Evolutionary conservation across 768 basidiomycete species (phyloP).

Genomic region (Fistulinella prunicolor): DNA sequence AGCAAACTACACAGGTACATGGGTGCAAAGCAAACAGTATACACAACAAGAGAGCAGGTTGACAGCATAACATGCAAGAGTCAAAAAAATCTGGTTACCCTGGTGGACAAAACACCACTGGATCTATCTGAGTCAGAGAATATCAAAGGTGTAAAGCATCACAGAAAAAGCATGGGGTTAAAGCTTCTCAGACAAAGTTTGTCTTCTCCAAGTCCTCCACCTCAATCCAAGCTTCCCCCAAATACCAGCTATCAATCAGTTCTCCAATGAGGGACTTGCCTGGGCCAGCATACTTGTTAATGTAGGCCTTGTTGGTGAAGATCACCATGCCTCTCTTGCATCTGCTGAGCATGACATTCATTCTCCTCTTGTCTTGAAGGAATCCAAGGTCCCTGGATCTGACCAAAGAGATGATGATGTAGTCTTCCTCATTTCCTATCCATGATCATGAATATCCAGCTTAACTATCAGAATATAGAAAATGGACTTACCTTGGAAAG

Average conservation of each 20-base stretch:
- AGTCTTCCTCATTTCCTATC: slow-evolving; percentile 80
- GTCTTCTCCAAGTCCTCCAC: slow-evolving; percentile 27
- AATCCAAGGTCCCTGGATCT: slow-evolving; percentile 66
- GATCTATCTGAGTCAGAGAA: too few species aligned
- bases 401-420: slow-evolving; percentile 70
- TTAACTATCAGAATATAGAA: not conserved
- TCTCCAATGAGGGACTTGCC: slow-evolving; percentile 42
- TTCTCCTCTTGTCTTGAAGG: slow-evolving; percentile 57
- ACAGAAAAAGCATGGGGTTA: slow-evolving; percentile 19
- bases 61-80: slow-evolving; percentile 17
- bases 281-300: slow-evolving; percentile 53
- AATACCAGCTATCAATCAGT: slow-evolving; percentile 32
- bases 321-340: slow-evolving; percentile 80
- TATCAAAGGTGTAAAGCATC: not conserved
- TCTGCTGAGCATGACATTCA: slow-evolving; percentile 87
- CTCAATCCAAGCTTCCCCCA: slow-evolving; percentile 36
- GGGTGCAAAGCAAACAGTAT: not conserved
- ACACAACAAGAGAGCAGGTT: slow-evolving; percentile 19
- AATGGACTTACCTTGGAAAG: slow-evolving; percentile 64
- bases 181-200: slow-evolving; percentile 14
- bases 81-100: too few species aligned
- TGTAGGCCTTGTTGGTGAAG: slow-evolving; percentile 58
- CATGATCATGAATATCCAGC: not conserved
- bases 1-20: slow-evolving; percentile 1
- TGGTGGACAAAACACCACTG: slow-evolving; percentile 2